phyloP scores from a whole-genome alignment of 139 green algal species.

The Chlamydomonas sp. region DNA sequence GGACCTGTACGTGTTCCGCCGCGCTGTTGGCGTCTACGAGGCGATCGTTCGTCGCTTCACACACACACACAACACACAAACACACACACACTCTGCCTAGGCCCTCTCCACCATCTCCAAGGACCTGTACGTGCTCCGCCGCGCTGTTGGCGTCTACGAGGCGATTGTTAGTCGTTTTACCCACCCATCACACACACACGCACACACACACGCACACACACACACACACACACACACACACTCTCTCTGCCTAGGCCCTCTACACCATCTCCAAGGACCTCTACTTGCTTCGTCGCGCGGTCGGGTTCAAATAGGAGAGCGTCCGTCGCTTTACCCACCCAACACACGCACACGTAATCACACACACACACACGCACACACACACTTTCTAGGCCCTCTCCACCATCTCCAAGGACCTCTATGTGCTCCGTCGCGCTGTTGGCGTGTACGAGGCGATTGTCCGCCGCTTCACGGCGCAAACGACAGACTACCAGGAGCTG shows the following conservation, averaged over 20 bases:
- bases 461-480: constrained; percentile 60
- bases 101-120: too few relatives aligned
- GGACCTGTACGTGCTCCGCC: constrained; percentile 71
- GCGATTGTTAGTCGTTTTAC: constrained; percentile 53
- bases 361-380: too few relatives aligned
- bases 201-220: too few relatives aligned
- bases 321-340: constrained; percentile 51
- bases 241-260: too few relatives aligned
- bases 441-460: constrained; percentile 77
- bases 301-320: constrained; percentile 70
- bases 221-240: constrained; percentile 84
- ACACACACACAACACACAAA: constrained; percentile 77
- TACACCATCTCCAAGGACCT: too few relatives aligned
- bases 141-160: constrained; percentile 73
- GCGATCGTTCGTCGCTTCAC: constrained; percentile 56
- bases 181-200: constrained; percentile 79
- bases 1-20: constrained; percentile 82
- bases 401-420: constrained; percentile 84
- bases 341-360: too few relatives aligned
- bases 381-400: too few relatives aligned
- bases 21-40: constrained; percentile 73
- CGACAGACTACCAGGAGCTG: constrained; percentile 79
- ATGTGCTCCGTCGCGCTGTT: constrained; percentile 73
- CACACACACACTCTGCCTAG: too few relatives aligned
- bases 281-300: constrained; percentile 69